Conservation (phyloP, 2,329 filamentous ascomycete species). For the Phaeosphaeriaceae sp. region DNA sequence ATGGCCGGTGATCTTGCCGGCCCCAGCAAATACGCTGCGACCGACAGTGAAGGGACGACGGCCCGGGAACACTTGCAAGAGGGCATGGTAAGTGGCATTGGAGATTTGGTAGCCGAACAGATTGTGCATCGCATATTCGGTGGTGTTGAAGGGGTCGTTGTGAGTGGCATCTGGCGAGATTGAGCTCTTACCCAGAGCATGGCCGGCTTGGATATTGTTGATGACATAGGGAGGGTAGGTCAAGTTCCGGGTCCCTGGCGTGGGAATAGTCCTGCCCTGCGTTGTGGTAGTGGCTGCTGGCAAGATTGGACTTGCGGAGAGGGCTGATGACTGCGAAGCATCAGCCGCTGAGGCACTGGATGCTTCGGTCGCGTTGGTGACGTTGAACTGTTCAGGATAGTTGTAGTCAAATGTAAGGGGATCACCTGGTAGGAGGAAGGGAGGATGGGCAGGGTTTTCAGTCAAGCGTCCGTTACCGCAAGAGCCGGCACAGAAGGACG, state of each 20-base stretch:
- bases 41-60: conserved; percentile 17
- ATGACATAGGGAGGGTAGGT: conserved; percentile 77
- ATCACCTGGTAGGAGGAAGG: conserved; percentile 69
- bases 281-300: conserved; percentile 39
- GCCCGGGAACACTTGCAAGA: conserved; percentile 65
- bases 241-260: conserved; percentile 67
- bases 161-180: conserved; percentile 78
- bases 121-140: conserved; percentile 82
- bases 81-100: conserved; percentile 61
- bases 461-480: conserved; percentile 69
- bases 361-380: conserved; percentile 70
- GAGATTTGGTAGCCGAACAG: conserved; percentile 54
- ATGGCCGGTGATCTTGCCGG: conserved; percentile 22
- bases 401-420: conserved; percentile 62
- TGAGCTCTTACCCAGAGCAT: conserved; percentile 67
- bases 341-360: conserved; percentile 62
- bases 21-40: conserved; percentile 20
- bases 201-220: conserved; percentile 73
- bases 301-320: conserved; percentile 23
- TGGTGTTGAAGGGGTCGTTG: conserved; percentile 62
- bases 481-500: conserved; percentile 70
- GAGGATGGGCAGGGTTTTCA: conserved; percentile 70
- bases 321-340: conserved; percentile 56
- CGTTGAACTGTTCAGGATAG: conserved; percentile 72
- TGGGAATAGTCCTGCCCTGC: conserved; percentile 65